These are phyloP conservation scores for Triangularia verruculosa DNA, from an alignment of 2,329 filamentous ascomycete species.

Conservation along the genomic window DNA sequence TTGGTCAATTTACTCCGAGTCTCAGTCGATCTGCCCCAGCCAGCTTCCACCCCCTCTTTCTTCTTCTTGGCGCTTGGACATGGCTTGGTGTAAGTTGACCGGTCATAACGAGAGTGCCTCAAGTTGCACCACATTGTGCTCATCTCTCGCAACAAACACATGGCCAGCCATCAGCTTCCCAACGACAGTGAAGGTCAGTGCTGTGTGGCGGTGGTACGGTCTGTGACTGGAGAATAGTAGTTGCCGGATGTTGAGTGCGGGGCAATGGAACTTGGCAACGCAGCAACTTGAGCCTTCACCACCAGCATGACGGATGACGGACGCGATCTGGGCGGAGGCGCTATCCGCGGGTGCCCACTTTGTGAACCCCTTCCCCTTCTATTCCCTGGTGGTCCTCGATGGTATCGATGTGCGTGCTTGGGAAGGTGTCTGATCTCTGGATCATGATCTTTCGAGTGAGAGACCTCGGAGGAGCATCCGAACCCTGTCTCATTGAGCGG, in stretches of 20 bases:
- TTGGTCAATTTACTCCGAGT: conserved; percentile 1
- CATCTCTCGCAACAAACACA: neutral
- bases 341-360: neutral
- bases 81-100: neutral
- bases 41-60: neutral
- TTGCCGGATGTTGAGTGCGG: neutral
- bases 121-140: neutral
- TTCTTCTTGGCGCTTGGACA: neutral
- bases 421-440: neutral
- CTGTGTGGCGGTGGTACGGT: neutral
- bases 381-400: neutral
- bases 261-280: neutral
- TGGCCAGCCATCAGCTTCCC: neutral
- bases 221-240: neutral
- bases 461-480: neutral
- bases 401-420: neutral
- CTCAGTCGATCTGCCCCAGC: neutral
- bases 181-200: neutral
- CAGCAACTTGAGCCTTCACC: neutral
- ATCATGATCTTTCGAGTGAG: neutral
- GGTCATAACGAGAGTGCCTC: neutral
- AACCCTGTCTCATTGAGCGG: neutral
- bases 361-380: neutral
- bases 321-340: neutral
- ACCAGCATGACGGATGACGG: neutral